These are phyloP conservation scores for Priceomyces carsonii DNA, from an alignment of 805 yeast species.

Conservation along the genomic window DNA sequence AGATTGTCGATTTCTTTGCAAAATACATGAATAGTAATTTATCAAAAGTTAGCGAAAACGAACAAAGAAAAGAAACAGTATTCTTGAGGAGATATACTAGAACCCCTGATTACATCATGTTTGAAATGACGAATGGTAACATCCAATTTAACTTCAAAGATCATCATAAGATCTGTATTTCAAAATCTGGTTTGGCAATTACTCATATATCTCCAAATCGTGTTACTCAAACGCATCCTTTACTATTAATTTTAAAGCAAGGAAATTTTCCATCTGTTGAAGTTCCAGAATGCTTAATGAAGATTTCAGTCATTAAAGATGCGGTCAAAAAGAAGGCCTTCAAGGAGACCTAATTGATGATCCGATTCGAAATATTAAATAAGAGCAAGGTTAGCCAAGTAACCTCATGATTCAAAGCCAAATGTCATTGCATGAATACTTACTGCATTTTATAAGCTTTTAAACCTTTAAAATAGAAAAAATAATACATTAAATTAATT, in stretches of 20 bases:
- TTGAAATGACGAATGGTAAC: slow-evolving; percentile 88
- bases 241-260: slow-evolving; percentile 40
- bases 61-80: slow-evolving; percentile 63
- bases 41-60: slow-evolving; percentile 72
- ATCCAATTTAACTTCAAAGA: slow-evolving; percentile 95
- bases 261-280: slow-evolving; percentile 42
- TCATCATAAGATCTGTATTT: slow-evolving; percentile 84
- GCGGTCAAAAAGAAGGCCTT: slow-evolving; percentile 52
- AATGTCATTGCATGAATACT: too few species aligned
- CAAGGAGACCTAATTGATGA: slow-evolving; percentile 14
- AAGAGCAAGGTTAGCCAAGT: too few species aligned
- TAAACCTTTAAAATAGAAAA: too few species aligned
- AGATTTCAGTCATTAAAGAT: slow-evolving; percentile 54
- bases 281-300: slow-evolving; percentile 44
- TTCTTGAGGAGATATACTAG: slow-evolving; percentile 84
- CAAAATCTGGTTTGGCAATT: slow-evolving; percentile 71
- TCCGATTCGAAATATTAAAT: too few species aligned
- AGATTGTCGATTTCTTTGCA: slow-evolving; percentile 84
- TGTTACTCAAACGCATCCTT: slow-evolving; percentile 67
- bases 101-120: slow-evolving; percentile 80
- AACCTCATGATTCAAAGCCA: too few species aligned
- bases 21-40: slow-evolving; percentile 90
- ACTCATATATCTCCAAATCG: slow-evolving; percentile 82
- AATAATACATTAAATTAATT: too few species aligned
- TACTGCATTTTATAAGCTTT: too few species aligned